Percentiles rank a stretch among this genome's conserved stretches.
Evolutionary conservation across 1,284 basidiomycete genomes (phyloP).

Genomic region (Papiliotrema fonsecae): DNA sequence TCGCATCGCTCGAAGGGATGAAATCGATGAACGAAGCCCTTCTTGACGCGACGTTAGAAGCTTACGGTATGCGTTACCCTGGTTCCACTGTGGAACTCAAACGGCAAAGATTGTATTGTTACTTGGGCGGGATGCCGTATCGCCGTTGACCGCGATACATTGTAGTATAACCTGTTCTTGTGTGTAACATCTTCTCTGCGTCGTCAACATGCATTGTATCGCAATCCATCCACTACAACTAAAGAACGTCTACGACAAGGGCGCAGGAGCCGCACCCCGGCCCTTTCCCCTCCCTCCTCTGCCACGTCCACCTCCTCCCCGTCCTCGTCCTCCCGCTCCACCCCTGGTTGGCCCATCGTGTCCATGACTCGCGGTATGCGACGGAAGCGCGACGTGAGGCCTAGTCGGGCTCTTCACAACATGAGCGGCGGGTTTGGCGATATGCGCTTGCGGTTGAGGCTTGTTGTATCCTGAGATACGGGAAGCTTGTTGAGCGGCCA

Average conservation of each 20-base stretch:
- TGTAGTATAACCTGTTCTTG: neutral
- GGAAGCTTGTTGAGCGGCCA: slow-evolving; percentile 10
- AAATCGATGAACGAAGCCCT: too few species aligned
- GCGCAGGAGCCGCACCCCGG: slow-evolving; percentile 12
- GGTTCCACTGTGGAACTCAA: too few species aligned
- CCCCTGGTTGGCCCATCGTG: neutral
- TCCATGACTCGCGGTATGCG: neutral
- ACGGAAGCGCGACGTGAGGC: slow-evolving; percentile 1
- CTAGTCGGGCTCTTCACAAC: slow-evolving; percentile 4
- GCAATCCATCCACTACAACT: too few species aligned
- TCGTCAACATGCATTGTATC: neutral
- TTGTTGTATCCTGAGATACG: slow-evolving; percentile 12
- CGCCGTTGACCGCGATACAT: too few species aligned
- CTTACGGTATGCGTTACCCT: too few species aligned
- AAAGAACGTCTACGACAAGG: too few species aligned
- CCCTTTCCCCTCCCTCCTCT: slow-evolving; percentile 12
- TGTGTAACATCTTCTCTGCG: neutral
- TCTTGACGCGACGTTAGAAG: too few species aligned
- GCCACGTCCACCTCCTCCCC: slow-evolving; percentile 11
- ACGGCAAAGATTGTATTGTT: too few species aligned
- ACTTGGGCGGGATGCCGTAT: too few species aligned
- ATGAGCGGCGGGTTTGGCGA: neutral
- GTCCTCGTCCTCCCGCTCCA: slow-evolving; percentile 2
- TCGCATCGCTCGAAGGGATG: too few species aligned
- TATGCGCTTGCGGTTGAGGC: neutral